phyloP scores from a whole-genome alignment of 192 early-diverging fungal species.

The Dissophora ornata region DNA sequence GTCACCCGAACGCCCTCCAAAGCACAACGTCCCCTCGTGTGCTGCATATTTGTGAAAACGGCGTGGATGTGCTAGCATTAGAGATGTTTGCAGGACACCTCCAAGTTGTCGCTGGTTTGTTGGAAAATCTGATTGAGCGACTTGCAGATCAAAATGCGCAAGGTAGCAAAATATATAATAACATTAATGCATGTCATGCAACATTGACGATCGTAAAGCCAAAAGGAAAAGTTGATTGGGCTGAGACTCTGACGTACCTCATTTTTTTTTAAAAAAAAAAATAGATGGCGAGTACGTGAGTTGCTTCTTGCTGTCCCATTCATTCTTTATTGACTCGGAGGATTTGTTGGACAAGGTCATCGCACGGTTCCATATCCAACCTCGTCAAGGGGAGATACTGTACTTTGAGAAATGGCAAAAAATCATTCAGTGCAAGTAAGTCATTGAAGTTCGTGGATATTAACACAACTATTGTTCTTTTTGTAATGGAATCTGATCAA shows the following conservation, averaged over 20 bases:
- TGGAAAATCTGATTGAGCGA: constrained; percentile 71
- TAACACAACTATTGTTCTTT: too few relatives aligned
- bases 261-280: neutral
- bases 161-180: constrained; percentile 59
- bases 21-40: constrained; percentile 37
- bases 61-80: constrained; percentile 67
- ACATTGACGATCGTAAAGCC: too few relatives aligned
- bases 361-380: constrained; percentile 67
- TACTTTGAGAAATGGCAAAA: constrained; percentile 61
- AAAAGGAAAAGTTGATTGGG: neutral
- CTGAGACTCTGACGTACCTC: neutral
- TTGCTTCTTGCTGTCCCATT: constrained; percentile 67
- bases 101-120: constrained; percentile 69
- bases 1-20: constrained; percentile 28
- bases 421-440: constrained; percentile 67
- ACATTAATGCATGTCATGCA: too few relatives aligned
- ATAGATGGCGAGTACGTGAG: constrained; percentile 77
- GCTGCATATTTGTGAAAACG: constrained; percentile 66
- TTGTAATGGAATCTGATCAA: too few relatives aligned
- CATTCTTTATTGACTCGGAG: constrained; percentile 68
- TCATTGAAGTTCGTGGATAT: neutral
- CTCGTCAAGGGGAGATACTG: constrained; percentile 50
- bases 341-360: constrained; percentile 68
- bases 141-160: constrained; percentile 72
- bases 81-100: constrained; percentile 64